Conservation (phyloP, 208 protist genomes). For the Acanthamoeba polyphaga region DNA sequence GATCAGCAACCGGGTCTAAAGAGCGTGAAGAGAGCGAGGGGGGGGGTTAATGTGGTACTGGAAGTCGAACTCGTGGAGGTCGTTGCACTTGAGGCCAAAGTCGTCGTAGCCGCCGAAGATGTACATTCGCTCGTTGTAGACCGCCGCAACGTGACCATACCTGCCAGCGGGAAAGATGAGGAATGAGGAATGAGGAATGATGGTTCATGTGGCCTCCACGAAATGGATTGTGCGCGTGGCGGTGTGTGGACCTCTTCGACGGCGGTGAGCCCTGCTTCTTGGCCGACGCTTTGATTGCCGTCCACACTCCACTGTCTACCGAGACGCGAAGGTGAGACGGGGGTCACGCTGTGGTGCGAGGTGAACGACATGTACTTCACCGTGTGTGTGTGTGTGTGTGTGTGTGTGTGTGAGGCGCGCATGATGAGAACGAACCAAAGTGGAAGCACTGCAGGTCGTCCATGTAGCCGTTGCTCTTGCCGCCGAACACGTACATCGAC, state of each 20-base stretch:
- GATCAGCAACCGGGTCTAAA: not conserved
- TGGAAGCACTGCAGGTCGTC: conserved; percentile 48
- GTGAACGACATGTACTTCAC: not conserved
- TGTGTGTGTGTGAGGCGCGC: too few relatives aligned
- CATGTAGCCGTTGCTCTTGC: conserved; percentile 75
- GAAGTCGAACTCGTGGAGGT: conserved; percentile 72
- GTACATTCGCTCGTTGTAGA: conserved; percentile 72
- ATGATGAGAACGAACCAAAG: conserved; percentile 55
- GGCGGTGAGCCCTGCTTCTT: not conserved
- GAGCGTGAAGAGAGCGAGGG: not conserved
- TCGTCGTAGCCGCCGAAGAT: conserved; percentile 74
- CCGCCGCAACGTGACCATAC: conserved; percentile 61
- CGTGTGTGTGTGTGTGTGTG: not conserved
- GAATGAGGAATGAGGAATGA: not conserved
- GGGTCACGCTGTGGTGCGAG: not conserved
- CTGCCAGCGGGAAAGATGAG: not conserved
- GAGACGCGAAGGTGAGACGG: not conserved
- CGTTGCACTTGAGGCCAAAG: conserved; percentile 76
- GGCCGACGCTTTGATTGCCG: not conserved
- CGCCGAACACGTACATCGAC: conserved; percentile 63
- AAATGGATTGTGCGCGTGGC: not conserved
- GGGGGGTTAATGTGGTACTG: not conserved
- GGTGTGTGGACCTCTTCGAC: not conserved
- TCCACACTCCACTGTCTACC: conserved; percentile 15
- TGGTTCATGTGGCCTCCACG: too few relatives aligned